Percentiles rank a stretch among this genome's conserved stretches.
phyloP scores from a whole-genome alignment of 768 basidiomycete genomes.

The Leccinum variicolor region DNA sequence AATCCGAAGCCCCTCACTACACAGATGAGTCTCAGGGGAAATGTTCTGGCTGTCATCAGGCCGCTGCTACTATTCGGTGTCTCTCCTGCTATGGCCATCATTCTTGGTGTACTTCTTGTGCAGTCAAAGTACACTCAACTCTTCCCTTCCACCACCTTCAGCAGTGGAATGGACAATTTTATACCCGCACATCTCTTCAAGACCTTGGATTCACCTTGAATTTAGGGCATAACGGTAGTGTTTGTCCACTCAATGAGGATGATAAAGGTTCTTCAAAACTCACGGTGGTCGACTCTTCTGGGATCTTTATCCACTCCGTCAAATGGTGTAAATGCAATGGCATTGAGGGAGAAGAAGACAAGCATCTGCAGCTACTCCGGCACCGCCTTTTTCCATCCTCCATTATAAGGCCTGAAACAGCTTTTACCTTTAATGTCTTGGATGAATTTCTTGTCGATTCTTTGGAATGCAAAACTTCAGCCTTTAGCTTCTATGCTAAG shows the following conservation, averaged over 20 bases:
- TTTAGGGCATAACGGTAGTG: neutral
- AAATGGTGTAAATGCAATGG: neutral
- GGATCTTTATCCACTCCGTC: neutral
- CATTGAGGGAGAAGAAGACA: neutral
- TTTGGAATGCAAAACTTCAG: slow-evolving; percentile 13
- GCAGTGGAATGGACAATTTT: neutral
- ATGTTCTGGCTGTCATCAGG: neutral
- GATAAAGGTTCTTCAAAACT: neutral
- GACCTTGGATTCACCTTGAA: neutral
- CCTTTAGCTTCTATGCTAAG: neutral
- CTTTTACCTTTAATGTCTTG: slow-evolving; percentile 22
- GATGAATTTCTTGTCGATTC: slow-evolving; percentile 18
- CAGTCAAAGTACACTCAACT: neutral
- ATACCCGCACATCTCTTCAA: neutral
- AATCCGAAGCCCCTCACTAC: neutral
- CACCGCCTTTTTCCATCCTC: slow-evolving; percentile 3
- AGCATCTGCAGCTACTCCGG: neutral
- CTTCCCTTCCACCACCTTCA: neutral
- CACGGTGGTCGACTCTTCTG: neutral
- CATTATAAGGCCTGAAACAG: slow-evolving; percentile 7
- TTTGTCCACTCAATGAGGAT: neutral
- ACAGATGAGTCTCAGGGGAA: too few species aligned
- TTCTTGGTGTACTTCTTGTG: neutral
- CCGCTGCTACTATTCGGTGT: neutral
- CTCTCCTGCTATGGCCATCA: neutral